phyloP scores from a whole-genome alignment of 805 yeast genomes.

The Wickerhamiella slavikovae region DNA sequence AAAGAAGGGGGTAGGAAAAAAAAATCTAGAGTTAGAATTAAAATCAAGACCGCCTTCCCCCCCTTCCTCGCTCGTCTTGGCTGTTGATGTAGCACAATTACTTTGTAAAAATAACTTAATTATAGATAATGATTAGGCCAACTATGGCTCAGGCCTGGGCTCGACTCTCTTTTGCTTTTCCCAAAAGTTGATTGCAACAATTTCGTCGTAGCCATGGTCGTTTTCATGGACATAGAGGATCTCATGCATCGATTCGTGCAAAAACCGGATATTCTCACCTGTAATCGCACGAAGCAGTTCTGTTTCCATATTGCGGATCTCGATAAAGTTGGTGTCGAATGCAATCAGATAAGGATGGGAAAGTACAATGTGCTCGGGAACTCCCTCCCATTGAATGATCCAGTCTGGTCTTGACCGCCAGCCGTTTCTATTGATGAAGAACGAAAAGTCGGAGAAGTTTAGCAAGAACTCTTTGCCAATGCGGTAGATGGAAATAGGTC shows the following conservation, averaged over 20 bases:
- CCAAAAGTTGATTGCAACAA: slow-evolving; percentile 86
- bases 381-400: slow-evolving; percentile 93
- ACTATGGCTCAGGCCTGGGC: not conserved
- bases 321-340: slow-evolving; percentile 78
- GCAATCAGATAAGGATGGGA: slow-evolving; percentile 88
- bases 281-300: slow-evolving; percentile 71
- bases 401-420: slow-evolving; percentile 91
- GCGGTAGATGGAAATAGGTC: slow-evolving; percentile 81
- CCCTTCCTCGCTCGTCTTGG: too few relatives aligned
- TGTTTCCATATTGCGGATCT: slow-evolving; percentile 75
- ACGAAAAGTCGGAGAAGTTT: slow-evolving; percentile 82
- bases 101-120: too few relatives aligned
- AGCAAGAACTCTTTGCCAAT: slow-evolving; percentile 74
- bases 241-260: slow-evolving; percentile 83
- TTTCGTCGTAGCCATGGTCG: slow-evolving; percentile 77
- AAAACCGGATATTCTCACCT: slow-evolving; percentile 76
- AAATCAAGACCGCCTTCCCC: too few relatives aligned
- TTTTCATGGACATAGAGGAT: slow-evolving; percentile 83
- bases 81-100: too few relatives aligned
- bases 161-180: slow-evolving; percentile 10
- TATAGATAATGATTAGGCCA: too few relatives aligned
- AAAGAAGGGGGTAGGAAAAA: too few relatives aligned
- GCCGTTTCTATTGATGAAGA: slow-evolving; percentile 84
- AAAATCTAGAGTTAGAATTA: too few relatives aligned
- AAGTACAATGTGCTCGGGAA: slow-evolving; percentile 77